phyloP scores from a whole-genome alignment of 1,139 yeast genomes.

The Taphrina pruni region DNA sequence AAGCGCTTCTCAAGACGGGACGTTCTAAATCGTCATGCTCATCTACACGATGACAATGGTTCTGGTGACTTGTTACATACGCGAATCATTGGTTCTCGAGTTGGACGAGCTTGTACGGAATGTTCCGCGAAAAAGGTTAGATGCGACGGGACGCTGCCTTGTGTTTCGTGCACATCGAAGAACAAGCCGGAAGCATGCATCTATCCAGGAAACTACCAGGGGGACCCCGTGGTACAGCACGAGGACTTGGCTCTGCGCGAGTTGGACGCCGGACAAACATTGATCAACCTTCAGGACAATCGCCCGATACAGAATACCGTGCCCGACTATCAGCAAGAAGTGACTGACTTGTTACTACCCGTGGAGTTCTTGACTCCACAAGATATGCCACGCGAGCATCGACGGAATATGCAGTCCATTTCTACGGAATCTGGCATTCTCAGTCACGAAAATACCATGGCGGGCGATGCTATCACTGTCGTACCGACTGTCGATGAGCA shows the following conservation, averaged over 20 bases:
- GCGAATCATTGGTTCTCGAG: background rate
- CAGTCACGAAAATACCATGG: background rate
- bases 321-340: background rate
- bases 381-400: background rate
- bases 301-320: background rate
- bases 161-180: background rate
- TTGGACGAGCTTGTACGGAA: constrained; percentile 1
- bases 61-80: background rate
- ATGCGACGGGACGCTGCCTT: constrained; percentile 9
- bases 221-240: background rate
- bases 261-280: background rate
- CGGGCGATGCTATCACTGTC: background rate
- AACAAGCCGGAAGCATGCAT: background rate
- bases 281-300: constrained; percentile 1
- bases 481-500: background rate
- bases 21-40: background rate
- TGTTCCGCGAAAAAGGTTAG: constrained; percentile 11
- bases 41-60: background rate
- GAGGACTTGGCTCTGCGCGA: background rate
- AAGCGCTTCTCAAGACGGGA: constrained; percentile 6
- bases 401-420: background rate
- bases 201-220: background rate
- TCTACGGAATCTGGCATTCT: background rate
- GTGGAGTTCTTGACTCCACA: background rate
- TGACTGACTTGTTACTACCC: background rate